Percentiles rank a stretch among this genome's conserved stretches.
Conservation (phyloP, 805 yeast species). For the Clavispora fructus region DNA sequence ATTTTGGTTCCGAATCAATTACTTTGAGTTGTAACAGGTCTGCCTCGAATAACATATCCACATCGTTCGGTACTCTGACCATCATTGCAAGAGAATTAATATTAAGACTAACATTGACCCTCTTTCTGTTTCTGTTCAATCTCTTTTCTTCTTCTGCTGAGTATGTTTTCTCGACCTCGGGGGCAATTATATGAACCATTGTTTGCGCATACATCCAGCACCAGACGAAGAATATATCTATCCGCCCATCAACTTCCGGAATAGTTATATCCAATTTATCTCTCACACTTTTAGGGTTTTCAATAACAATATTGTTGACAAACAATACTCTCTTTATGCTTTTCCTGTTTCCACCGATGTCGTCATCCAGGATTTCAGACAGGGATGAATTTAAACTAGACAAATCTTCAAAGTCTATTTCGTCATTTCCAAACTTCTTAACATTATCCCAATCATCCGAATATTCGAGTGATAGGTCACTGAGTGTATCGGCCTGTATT, state of each 20-base stretch:
- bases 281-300: constrained; percentile 22
- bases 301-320: constrained; percentile 21
- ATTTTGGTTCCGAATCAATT: constrained; percentile 21
- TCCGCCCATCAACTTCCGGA: constrained; percentile 34
- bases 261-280: constrained; percentile 23
- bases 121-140: constrained; percentile 13
- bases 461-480: constrained; percentile 35
- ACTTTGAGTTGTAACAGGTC: constrained; percentile 26
- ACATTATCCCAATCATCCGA: constrained; percentile 28
- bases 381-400: constrained; percentile 25
- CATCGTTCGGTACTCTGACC: constrained; percentile 41
- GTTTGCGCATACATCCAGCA: constrained; percentile 35
- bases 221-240: constrained; percentile 39
- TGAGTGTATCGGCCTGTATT: constrained; percentile 31
- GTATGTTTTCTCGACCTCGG: constrained; percentile 25
- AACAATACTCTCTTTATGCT: constrained; percentile 30
- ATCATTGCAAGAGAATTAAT: constrained; percentile 36
- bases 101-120: constrained; percentile 25
- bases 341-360: constrained; percentile 13
- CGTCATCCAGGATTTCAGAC: constrained; percentile 15
- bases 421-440: constrained; percentile 16
- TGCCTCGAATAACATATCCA: constrained; percentile 43
- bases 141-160: constrained; percentile 21
- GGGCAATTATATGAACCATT: constrained; percentile 28
- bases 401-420: constrained; percentile 23